Evolutionary conservation across 805 yeast species (phyloP), one percentile per base, ranked within the genome.

Genomic region (Kuraishia cidri): DNA sequence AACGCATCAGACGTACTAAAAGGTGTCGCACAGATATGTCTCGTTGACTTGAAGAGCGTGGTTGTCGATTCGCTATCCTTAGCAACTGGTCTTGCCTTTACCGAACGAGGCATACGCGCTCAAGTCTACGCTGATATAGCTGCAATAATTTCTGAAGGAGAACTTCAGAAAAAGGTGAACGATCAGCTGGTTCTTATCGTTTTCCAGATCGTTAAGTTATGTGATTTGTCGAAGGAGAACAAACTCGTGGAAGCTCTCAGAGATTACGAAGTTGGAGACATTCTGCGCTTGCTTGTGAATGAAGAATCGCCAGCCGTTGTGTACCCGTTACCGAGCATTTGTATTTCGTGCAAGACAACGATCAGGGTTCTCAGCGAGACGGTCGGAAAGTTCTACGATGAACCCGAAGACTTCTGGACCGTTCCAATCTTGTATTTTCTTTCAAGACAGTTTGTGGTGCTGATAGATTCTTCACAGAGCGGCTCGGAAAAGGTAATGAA

Each of bases 41-140:
- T 15, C 13, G 15, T 25, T 9, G 13, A 15, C 4, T 15, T 14
- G 15, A 12, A 25, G 27, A n/a, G 14, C 10, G 15, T 25, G 6
- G 15, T 25, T 4, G 17, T 6, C 21, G 12, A 27, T 19, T 27
- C 21, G 11, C 6, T 27, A 18, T 50, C 70, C 0, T 34, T 54
- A n/a, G 42, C 62, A 1, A 50, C 75, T 1, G 63, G 79, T 0
- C 41, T 72, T 14, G 52, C 73, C 0, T 71, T 55, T 39, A 49
- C 69, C 0, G 49, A 47, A 10, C 48, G 47, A 22, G 74, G 75
- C 0, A 31, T 48, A 1, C 45, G 67, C 35, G 49, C 55, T 32
- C 52, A 51, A 4, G 43, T 64, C 1, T 58, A 54, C 23, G 45
- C 41, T 22, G 17, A 5, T 19, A 13, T 29, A 25, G 8, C 26